These are phyloP conservation scores for Magnaporthiopsis incrustans DNA, from an alignment of 2,329 filamentous ascomycete genomes.

Conservation along the genomic window DNA sequence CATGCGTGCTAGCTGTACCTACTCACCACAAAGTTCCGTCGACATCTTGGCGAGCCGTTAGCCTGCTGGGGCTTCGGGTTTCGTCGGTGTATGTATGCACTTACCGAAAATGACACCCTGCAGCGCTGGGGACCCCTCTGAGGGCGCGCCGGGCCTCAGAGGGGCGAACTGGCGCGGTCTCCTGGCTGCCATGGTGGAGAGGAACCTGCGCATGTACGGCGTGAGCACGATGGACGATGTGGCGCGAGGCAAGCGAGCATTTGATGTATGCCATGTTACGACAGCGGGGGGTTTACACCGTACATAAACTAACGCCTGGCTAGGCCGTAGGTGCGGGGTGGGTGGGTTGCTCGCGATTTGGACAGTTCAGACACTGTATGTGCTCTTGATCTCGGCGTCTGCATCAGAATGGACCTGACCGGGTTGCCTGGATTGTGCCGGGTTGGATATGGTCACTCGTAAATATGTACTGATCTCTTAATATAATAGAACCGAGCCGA, in stretches of 20 bases:
- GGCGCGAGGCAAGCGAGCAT: neutral
- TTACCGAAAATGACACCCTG: constrained; percentile 57
- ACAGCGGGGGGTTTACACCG: neutral
- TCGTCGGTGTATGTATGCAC: neutral
- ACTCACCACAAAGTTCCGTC: constrained; percentile 88
- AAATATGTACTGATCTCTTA: no score
- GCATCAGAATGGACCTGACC: neutral
- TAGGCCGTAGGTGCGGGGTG: no score
- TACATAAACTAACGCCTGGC: no score
- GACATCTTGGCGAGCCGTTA: constrained; percentile 51
- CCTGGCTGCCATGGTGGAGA: constrained; percentile 34
- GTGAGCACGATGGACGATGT: neutral
- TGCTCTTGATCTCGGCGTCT: neutral
- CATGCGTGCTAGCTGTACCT: no score
- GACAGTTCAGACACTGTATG: neutral
- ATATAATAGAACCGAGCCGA: no score
- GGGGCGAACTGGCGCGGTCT: constrained; percentile 47
- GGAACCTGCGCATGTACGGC: constrained; percentile 19
- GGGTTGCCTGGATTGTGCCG: neutral
- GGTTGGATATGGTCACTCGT: neutral
- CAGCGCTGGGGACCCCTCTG: constrained; percentile 24
- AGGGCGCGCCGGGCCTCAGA: constrained; percentile 30
- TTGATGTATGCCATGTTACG: neutral
- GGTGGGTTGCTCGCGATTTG: neutral
- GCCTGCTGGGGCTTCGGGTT: neutral